A percentile compares a stretch with the other conserved stretches of the same genome.
Conservation (phyloP, 345 rosid genomes). For the Eucalyptus decipiens region DNA sequence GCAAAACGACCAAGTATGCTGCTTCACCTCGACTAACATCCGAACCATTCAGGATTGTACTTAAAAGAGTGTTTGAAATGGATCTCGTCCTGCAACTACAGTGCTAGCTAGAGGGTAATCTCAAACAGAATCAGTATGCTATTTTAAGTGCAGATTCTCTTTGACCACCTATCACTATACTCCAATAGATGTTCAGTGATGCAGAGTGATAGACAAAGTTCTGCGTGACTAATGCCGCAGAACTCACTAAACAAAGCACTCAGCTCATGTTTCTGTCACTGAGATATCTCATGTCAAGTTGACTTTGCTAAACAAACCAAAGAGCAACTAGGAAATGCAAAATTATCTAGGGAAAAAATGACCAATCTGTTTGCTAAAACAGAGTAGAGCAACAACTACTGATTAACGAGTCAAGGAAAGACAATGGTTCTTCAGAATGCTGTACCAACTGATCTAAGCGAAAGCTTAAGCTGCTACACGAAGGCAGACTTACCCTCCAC, state of each 20-base stretch:
- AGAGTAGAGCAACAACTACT: not conserved
- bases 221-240: not conserved
- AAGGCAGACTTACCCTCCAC: slow-evolving; percentile 38
- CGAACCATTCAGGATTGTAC: not conserved
- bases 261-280: not conserved
- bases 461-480: not conserved
- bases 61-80: not conserved
- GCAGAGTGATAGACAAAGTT: not conserved
- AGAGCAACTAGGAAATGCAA: not conserved
- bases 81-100: not conserved
- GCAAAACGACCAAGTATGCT: not conserved
- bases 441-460: not conserved
- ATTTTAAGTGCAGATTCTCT: not conserved
- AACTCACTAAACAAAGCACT: not conserved
- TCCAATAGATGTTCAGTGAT: not conserved
- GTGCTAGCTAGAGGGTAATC: not conserved
- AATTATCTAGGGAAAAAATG: not conserved
- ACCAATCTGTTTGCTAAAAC: not conserved
- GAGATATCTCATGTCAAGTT: no score
- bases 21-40: not conserved
- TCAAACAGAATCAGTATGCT: not conserved
- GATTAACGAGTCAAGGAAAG: not conserved
- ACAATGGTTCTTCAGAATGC: not conserved
- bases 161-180: not conserved
- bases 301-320: no score